Base-by-base conservation (phyloP, 2,329 filamentous ascomycete species). In the Esteya vermicola region DNA sequence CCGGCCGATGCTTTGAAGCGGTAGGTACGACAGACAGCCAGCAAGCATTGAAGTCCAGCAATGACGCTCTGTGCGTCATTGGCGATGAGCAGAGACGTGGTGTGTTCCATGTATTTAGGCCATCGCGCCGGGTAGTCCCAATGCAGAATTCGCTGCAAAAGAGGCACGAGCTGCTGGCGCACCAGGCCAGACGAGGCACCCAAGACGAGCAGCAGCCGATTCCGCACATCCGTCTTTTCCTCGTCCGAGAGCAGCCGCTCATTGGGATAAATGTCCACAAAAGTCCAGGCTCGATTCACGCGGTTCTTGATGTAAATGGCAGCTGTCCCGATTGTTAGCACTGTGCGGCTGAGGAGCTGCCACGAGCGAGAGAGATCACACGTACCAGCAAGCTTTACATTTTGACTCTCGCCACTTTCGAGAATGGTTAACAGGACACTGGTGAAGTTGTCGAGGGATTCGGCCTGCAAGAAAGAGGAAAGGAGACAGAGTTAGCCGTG, bases 231-330 rank as follows among this genome's bases (percentile, higher is more conserved):
- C 42, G 75, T 68, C 65, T 95, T 95, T 62, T 95, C 91, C 45
- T 83, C 78, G 56, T 96, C 89, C 51, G 82, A 72, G 62, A 94
- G 91, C 51, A 79, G 67, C 51, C 75, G 77, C 52, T 81, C 78
- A 53, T 75, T 72, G 47, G 78, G 73, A 55, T 72, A 78, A 49
- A 89, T 81, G 49, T 93, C 84, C 54, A 72, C 70, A 47, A 75
- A 77, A 41, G 80, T 73, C 91, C 91, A 98, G 53, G 85, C 86
- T 57, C 88, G 82, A 59, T 83, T 89, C 59, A 96, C 82, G 57
- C 88, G 82, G 65, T 98, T 96, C 68, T 98, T 98, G 59, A 96
- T 77, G 64, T 96, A 98, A 52, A 98, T 85, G 56, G 89, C 88
- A 55, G 86, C 89, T 95, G n/a, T n/a, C n/a, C n/a, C n/a, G n/a